Percentiles rank a stretch among this genome's conserved stretches.
Conservation (phyloP, 192 early-diverging fungal species). For the Backusella morwellensis region DNA sequence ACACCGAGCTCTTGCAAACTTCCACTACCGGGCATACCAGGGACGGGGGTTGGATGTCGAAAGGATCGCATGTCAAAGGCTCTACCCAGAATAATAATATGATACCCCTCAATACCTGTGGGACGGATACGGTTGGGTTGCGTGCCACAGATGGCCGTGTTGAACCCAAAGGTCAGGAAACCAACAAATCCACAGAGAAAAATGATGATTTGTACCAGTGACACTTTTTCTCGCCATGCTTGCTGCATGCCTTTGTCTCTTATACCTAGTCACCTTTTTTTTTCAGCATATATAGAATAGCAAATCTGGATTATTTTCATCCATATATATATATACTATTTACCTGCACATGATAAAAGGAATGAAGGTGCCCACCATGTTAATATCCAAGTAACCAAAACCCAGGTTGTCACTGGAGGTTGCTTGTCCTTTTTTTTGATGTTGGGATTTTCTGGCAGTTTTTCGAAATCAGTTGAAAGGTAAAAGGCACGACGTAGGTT, state of each 20-base stretch:
- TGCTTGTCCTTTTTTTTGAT: neutral
- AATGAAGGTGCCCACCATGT: conserved; percentile 27
- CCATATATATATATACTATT: neutral
- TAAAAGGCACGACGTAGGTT: neutral
- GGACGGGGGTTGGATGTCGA: conserved; percentile 41
- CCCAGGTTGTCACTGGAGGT: conserved; percentile 7
- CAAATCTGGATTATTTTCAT: too few species aligned
- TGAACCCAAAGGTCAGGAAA: conserved; percentile 85
- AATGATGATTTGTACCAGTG: conserved; percentile 78
- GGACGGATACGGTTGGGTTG: conserved; percentile 46
- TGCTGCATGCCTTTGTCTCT: conserved; percentile 51
- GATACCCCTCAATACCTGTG: conserved; percentile 47
- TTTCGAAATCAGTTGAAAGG: neutral
- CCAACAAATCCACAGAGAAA: conserved; percentile 68
- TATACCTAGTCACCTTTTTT: conserved; percentile 23
- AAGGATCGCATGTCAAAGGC: conserved; percentile 61
- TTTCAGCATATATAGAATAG: neutral
- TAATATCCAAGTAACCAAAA: conserved; percentile 14
- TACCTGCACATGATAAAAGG: conserved; percentile 22
- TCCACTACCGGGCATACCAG: conserved; percentile 42
- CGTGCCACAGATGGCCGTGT: conserved; percentile 60
- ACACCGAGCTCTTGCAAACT: conserved; percentile 57
- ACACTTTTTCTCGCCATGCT: conserved; percentile 91
- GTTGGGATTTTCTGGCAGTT: neutral
- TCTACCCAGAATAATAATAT: conserved; percentile 62